Evolutionary conservation across 2,329 filamentous ascomycete genomes (phyloP).

Genomic region (Harringtonia lauricola): DNA sequence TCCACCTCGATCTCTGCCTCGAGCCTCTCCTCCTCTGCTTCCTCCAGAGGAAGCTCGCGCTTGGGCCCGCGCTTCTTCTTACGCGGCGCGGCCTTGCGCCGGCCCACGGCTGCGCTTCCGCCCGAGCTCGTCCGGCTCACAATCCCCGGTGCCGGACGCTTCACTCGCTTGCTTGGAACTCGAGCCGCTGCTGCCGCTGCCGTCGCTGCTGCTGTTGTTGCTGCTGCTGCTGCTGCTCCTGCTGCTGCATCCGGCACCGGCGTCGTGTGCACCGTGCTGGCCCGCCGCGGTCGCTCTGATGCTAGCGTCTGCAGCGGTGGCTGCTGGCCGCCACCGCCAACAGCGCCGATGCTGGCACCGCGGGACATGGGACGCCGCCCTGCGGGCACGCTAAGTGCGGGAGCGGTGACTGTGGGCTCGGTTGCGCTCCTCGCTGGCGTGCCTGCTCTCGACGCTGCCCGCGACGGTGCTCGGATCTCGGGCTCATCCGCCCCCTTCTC

Average conservation of each 20-base stretch:
- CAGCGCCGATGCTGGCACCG: conserved; percentile 13
- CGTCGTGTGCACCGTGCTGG: conserved; percentile 47
- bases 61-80: conserved; percentile 56
- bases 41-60: too few relatives aligned
- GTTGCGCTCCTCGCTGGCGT: conserved; percentile 1
- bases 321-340: conserved; percentile 26
- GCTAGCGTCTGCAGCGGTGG: conserved; percentile 35
- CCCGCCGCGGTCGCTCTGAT: conserved; percentile 40
- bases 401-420: conserved; percentile 3
- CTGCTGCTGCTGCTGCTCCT: too few relatives aligned
- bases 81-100: conserved; percentile 56
- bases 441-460: conserved; percentile 6
- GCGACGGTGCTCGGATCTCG: conserved; percentile 1
- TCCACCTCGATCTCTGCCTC: conserved; percentile 33
- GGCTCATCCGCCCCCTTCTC: not conserved
- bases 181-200: conserved; percentile 35
- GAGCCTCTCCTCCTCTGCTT: conserved; percentile 34
- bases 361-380: conserved; percentile 15
- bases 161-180: conserved; percentile 46
- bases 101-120: conserved; percentile 57
- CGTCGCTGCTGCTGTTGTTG: too few relatives aligned
- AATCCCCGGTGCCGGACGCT: conserved; percentile 61
- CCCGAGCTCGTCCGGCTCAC: conserved; percentile 52
- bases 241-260: conserved; percentile 36
- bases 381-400: conserved; percentile 6